Evolutionary conservation across 2,329 filamentous ascomycete species (phyloP), one percentile per base, ranked within the genome.

Genomic region (Lomentospora prolificans): DNA sequence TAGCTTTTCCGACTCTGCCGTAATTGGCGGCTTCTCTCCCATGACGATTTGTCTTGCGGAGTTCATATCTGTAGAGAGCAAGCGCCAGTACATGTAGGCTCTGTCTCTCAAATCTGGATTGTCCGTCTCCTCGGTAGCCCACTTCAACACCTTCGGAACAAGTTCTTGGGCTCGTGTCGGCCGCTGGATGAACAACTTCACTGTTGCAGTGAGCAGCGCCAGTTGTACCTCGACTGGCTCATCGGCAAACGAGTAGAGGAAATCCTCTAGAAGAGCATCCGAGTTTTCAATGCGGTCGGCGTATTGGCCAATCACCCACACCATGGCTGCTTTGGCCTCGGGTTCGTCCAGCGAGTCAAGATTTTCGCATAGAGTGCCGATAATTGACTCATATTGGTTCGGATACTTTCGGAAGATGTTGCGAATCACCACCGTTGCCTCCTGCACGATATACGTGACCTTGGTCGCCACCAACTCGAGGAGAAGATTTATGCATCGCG

Each of bases 331-430:
- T 69, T 99, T 99, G 50, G 94, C 94, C 70, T 99, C 94, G 2
- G 94, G 92, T 69, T 99, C 94, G 68, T 99, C 94, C 51, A 99
- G 76, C 3, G 91, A 95, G 70, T 99, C 94, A 24, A 99, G 82
- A 64, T 99, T 92, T 68, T 96, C 90, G 72, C 95, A 97, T 0
- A 99, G 79, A 1, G 91, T 95, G 53, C 89, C 86, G 65, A 99
- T 99, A 69, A 99, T 97, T 59, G 88, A 92, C 71, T 99, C 94
- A 71, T 99, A 99, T 68, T 96, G 90, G 68, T 99, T 96, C 7
- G 94, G 94, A 65, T 99, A 99, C 73, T 97, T 97, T 63, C 94
- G 86, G 80, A 99, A 99, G 65, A 99, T 99, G 70, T 99, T 99
- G 62, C 90, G 87, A 66, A 99, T 99, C 25, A 99, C 94, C 4